Conservation (phyloP, 2,329 filamentous ascomycete species). For the Cladosporium cucumerinum region DNA sequence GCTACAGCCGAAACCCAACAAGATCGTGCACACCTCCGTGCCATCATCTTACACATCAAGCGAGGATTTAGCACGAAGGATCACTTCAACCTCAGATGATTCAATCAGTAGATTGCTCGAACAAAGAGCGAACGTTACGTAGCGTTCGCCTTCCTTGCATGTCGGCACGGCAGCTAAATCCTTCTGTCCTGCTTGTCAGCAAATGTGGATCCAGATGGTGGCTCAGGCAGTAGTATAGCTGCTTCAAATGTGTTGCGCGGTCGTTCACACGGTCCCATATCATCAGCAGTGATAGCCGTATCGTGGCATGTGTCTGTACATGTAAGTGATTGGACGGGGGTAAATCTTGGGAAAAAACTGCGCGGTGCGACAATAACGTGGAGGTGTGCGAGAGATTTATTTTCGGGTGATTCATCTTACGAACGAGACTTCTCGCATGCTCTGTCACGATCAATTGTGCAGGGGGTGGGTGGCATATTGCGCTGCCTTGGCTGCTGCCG, state of each 20-base stretch:
- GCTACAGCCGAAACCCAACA: neutral
- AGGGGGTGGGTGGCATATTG: too few species aligned
- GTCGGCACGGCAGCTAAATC: neutral
- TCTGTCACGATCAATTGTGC: too few species aligned
- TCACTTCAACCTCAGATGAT: neutral
- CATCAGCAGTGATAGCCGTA: neutral
- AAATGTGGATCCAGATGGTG: neutral
- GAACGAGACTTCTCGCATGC: neutral
- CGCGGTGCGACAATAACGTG: neutral
- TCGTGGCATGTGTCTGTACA: neutral
- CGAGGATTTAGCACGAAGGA: conserved; percentile 1
- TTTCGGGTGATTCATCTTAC: neutral
- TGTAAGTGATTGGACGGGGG: neutral
- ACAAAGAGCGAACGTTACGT: neutral
- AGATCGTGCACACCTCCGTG: neutral
- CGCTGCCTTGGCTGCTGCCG: too few species aligned
- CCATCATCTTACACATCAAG: neutral
- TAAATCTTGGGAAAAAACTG: neutral
- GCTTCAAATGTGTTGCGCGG: neutral
- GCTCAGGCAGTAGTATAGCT: neutral
- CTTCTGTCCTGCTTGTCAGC: neutral
- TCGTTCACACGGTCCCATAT: neutral
- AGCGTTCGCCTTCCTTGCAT: neutral
- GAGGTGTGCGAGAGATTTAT: neutral
- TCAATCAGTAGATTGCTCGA: neutral